Base-by-base conservation (phyloP, 2,329 filamentous ascomycete species). In the Diaporthe citrichinensis region DNA sequence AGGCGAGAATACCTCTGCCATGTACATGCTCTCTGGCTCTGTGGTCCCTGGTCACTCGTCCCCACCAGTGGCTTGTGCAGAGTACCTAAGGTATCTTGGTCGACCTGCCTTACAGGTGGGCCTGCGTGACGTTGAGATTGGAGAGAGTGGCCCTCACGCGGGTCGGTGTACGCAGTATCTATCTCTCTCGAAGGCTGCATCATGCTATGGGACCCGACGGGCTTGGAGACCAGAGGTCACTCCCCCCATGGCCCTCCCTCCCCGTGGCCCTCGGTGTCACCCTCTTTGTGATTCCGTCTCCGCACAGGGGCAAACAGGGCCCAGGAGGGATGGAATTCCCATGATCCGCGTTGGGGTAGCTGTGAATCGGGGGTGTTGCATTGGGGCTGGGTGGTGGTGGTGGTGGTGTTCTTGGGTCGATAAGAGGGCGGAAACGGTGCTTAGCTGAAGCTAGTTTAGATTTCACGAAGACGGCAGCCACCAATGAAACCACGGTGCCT, bases 331-430 rank as follows among this genome's bases (percentile, higher is more conserved):
- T 39, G 31, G 44, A 31, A 68, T 46, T 68, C 28, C 10, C 65
- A 68, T 68, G 65, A 68, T 68, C 65, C 46, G 65, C 46, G 65
- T 68, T 68, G 65, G 65, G 65, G 65, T 53, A 53, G 65, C 65
- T 53, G 46, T 36, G 46, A 53, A 25, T 46, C 65, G 31, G 46
- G 31, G 36, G 31, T 20, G 65, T 53, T 51, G 65, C 65, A 68
- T 53, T 68, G 65, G 46, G 46, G 31, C 46, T 39, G 20, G 28
- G 62, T 4, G 28, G 28, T 36, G 12, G 8, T 49, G 61, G 61
- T 46, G 36, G 58, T 61, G 61, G 61, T 67, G 61, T 46, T 67
- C 41, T 8, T 28, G 14, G 62, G 62, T 36, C 62, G 62, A 68
- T 53, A 68, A 68, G 62, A 68, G 44, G 46, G 62, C 62, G 62